Conservation (phyloP, 164 flowering plant species). For the Amborella trichopoda region DNA sequence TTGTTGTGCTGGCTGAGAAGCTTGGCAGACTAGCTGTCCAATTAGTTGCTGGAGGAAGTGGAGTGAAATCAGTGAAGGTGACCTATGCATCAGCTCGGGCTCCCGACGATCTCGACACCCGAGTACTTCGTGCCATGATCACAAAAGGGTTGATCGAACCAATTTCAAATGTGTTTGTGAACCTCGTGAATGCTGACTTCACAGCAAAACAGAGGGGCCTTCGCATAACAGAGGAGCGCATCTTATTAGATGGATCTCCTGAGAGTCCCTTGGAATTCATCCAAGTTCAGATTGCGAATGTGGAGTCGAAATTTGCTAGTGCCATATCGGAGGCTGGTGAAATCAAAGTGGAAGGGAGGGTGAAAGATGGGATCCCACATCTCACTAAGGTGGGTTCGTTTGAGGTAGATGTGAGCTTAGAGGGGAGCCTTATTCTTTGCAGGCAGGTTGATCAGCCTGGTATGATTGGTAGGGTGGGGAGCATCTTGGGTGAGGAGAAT, state of each 20-base stretch:
- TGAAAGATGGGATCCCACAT: slow-evolving; percentile 77
- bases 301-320: slow-evolving; percentile 78
- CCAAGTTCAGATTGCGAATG: slow-evolving; percentile 75
- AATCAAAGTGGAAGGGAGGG: slow-evolving; percentile 67
- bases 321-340: slow-evolving; percentile 83
- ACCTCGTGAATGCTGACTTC: slow-evolving; percentile 87
- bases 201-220: slow-evolving; percentile 85
- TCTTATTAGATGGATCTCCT: slow-evolving; percentile 61
- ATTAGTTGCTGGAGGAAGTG: slow-evolving; percentile 81
- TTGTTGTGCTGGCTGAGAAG: slow-evolving; percentile 68
- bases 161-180: slow-evolving; percentile 61
- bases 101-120: slow-evolving; percentile 89
- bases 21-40: slow-evolving; percentile 87
- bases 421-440: slow-evolving; percentile 80
- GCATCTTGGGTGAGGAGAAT: slow-evolving; percentile 58
- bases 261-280: slow-evolving; percentile 70
- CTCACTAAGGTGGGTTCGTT: slow-evolving; percentile 83
- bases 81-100: slow-evolving; percentile 68
- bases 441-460: slow-evolving; percentile 94
- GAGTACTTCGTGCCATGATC: slow-evolving; percentile 91
- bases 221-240: slow-evolving; percentile 59
- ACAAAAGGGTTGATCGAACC: slow-evolving; percentile 89
- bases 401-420: slow-evolving; percentile 81
- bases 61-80: slow-evolving; percentile 70
- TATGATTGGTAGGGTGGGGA: slow-evolving; percentile 77